These are phyloP conservation scores for Pyrenula aspistea DNA, from an alignment of 495 filamentous ascomycete genomes.

Conservation along the genomic window DNA sequence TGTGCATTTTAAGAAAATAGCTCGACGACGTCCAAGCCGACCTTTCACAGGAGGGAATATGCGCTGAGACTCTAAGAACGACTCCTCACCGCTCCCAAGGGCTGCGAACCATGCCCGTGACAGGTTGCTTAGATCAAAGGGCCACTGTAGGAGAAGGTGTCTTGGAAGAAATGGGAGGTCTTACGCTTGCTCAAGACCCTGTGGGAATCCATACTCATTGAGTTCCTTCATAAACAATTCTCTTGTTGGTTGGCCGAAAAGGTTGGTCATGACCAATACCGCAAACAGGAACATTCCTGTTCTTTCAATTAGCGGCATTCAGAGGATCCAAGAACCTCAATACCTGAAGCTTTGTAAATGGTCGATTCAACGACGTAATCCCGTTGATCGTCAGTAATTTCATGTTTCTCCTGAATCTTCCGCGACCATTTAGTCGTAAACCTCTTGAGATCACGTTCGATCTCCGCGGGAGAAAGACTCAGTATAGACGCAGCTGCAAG, in stretches of 20 bases:
- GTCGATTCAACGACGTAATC: slow-evolving; percentile 7
- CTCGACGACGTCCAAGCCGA: too few species aligned
- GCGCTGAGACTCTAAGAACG: too few species aligned
- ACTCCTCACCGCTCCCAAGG: too few species aligned
- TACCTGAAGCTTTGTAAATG: slow-evolving; percentile 11
- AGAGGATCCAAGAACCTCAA: slow-evolving; percentile 1
- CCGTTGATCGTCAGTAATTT: slow-evolving; percentile 6
- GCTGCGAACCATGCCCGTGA: too few species aligned
- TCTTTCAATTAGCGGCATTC: neutral
- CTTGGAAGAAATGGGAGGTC: too few species aligned
- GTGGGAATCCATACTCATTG: slow-evolving; percentile 17
- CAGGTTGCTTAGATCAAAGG: too few species aligned
- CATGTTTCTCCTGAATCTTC: slow-evolving; percentile 15
- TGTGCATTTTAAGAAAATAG: too few species aligned
- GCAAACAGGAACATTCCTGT: slow-evolving; percentile 40
- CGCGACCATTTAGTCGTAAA: slow-evolving; percentile 12
- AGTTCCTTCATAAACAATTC: slow-evolving; percentile 18
- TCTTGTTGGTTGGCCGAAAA: slow-evolving; percentile 17
- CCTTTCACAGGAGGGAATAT: too few species aligned
- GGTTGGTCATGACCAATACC: slow-evolving; percentile 27
- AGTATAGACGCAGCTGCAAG: slow-evolving; percentile 14
- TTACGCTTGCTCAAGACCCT: slow-evolving; percentile 26
- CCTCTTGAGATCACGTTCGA: slow-evolving; percentile 15
- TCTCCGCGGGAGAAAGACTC: slow-evolving; percentile 11
- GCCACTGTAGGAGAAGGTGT: too few species aligned